Percentiles rank a stretch among this genome's conserved stretches.
phyloP scores from a whole-genome alignment of 768 basidiomycete species.

The Leucosporidium yakuticum region DNA sequence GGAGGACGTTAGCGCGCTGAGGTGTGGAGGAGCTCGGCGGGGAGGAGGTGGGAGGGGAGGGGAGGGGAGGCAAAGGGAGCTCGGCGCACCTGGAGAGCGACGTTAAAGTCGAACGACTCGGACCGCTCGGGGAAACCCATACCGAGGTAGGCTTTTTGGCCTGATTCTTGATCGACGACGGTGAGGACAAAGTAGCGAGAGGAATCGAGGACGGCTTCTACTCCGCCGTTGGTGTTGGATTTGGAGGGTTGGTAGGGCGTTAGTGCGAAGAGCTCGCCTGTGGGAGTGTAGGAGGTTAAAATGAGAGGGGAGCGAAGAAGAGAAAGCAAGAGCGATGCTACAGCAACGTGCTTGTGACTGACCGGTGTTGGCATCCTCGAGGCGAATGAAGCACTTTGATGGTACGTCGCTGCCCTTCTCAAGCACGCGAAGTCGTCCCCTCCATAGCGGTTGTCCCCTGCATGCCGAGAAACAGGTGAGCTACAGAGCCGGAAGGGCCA shows the following conservation, averaged over 20 bases:
- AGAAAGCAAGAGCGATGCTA: no score
- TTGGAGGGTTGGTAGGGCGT: constrained; percentile 32
- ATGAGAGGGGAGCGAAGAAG: no score
- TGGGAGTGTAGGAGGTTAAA: no score
- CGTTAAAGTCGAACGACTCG: constrained; percentile 39
- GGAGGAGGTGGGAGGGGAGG: not conserved
- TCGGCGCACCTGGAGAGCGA: constrained; percentile 33
- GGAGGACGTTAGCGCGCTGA: no score
- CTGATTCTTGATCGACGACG: constrained; percentile 30
- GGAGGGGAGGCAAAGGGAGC: not conserved
- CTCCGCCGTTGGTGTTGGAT: constrained; percentile 29
- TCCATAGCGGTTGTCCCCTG: constrained; percentile 37
- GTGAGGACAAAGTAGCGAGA: constrained; percentile 37
- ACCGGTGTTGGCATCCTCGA: constrained; percentile 36
- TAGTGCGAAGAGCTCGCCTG: constrained; percentile 37
- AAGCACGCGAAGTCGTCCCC: constrained; percentile 32
- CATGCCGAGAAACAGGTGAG: no score
- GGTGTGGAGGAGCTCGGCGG: not conserved
- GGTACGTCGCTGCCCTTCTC: constrained; percentile 29
- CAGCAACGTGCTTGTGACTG: no score
- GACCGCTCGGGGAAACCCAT: constrained; percentile 40
- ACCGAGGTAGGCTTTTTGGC: constrained; percentile 31
- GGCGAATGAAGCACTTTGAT: constrained; percentile 24
- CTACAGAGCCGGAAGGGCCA: no score
- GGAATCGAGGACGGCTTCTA: constrained; percentile 35